Conservation (phyloP, 1,284 basidiomycete species). For the Apiotrichum sp. region DNA sequence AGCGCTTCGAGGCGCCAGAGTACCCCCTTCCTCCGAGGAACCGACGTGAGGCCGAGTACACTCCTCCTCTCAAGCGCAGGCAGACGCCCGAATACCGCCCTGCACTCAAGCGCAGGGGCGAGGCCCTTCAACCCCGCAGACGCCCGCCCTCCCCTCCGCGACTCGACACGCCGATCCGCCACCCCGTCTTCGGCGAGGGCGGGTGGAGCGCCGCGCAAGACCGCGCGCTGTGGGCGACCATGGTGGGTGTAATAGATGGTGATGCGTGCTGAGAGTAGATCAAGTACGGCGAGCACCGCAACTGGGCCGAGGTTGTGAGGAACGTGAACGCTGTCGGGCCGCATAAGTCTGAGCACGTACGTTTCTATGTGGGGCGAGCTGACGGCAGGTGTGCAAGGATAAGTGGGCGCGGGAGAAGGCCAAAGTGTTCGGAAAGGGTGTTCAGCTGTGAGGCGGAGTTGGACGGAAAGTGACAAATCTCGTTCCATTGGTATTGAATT, state of each 20-base stretch:
- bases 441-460: too few relatives aligned
- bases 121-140: background rate
- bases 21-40: too few relatives aligned
- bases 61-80: too few relatives aligned
- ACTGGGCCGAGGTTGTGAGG: background rate
- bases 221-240: background rate
- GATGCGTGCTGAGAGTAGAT: background rate
- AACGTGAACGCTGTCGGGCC: background rate
- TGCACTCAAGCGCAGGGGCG: too few relatives aligned
- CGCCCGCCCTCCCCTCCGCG: background rate
- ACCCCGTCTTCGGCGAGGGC: background rate
- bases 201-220: background rate
- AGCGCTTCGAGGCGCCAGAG: too few relatives aligned
- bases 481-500: background rate
- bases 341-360: background rate
- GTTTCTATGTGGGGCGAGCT: background rate
- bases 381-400: slow-evolving; percentile 1
- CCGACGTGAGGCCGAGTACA: too few relatives aligned
- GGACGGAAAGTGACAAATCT: too few relatives aligned
- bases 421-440: background rate
- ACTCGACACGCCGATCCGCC: background rate
- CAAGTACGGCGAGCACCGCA: background rate
- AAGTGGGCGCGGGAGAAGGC: slow-evolving; percentile 4
- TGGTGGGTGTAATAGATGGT: background rate
- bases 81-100: too few relatives aligned